Base-by-base conservation (phyloP, 352 stramenopile genomes). In the Phytophthora chlamydospora region DNA sequence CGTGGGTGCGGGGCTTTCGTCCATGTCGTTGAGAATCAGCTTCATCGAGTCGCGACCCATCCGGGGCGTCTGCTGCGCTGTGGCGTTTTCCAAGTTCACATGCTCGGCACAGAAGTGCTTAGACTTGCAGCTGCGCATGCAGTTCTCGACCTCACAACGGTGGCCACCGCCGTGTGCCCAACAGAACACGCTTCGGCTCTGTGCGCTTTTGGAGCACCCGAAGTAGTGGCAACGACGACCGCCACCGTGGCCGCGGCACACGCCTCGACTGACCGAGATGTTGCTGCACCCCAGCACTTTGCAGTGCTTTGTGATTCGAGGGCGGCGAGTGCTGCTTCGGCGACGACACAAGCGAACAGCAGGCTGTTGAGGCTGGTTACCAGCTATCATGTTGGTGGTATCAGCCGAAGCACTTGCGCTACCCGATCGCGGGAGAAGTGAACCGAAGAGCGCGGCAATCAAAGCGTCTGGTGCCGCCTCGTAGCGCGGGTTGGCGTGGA, bases 221-320 rank as follows among this genome's bases (percentile, higher is more conserved):
- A 38, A 29, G 19, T 71, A 34, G 27, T 73, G 69, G 48, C 76
- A 86, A 8, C 73, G 68, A 43, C 75, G 72, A 10, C 76, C 76
- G 14, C 76, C 76, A n/a, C 76, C 76, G 48, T 86, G 76, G n/a
- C 68, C 62, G 14, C 73, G 70, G 60, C 76, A 86, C 19, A 81
- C 39, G 10, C 76, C 76, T 16, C 72, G 69, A 45, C 69, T 79
- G 27, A 79, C 69, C 4, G 68, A 73, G 42, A 79, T 77, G 60
- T 82, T 82, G 33, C 66, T 55, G 33, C 73, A 82, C n/a, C 64
- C 66, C 13, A 42, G 38, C 24, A 83, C 56, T 33, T 83, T 75
- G 59, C 77, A 87, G 41, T 71, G 74, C 66, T 84, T 87, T 49
- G 59, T 63, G 36, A 41, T 58, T 4, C 51, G 47, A 19, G 76